Conservation (phyloP, 805 yeast genomes). For the Monosporozyma servazzii region DNA sequence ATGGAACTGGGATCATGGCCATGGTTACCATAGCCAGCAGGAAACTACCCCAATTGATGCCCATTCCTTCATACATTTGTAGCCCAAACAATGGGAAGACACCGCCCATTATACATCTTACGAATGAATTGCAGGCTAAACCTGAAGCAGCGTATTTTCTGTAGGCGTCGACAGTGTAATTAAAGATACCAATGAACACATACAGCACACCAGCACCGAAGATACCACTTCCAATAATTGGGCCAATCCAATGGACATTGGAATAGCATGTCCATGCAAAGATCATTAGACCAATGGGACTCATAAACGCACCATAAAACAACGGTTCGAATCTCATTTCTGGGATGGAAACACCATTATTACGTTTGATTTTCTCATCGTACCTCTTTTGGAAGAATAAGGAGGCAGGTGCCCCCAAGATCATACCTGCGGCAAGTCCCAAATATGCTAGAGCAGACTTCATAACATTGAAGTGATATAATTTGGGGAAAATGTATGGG, state of each 20-base stretch:
- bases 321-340: slow-evolving; percentile 53
- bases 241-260: slow-evolving; percentile 63
- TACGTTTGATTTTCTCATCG: slow-evolving; percentile 36
- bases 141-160: slow-evolving; percentile 44
- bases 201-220: slow-evolving; percentile 63
- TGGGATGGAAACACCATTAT: slow-evolving; percentile 45
- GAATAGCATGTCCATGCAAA: slow-evolving; percentile 62
- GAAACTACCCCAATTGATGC: slow-evolving; percentile 50
- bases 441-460: slow-evolving; percentile 58
- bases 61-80: slow-evolving; percentile 47
- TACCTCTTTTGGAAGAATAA: slow-evolving; percentile 36
- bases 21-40: slow-evolving; percentile 43
- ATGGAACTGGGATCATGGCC: slow-evolving; percentile 46
- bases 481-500: slow-evolving; percentile 48
- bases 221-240: slow-evolving; percentile 62
- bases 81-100: slow-evolving; percentile 48
- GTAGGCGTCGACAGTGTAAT: slow-evolving; percentile 59
- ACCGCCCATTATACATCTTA: slow-evolving; percentile 47
- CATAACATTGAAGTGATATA: slow-evolving; percentile 43
- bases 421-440: slow-evolving; percentile 45
- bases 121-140: slow-evolving; percentile 42
- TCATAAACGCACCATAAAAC: slow-evolving; percentile 53
- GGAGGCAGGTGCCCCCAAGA: slow-evolving; percentile 38
- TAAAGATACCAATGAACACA: slow-evolving; percentile 56
- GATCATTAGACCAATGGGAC: slow-evolving; percentile 64